Evolutionary conservation across 73 alveolate species (phyloP).

Genomic region (Paramecium caudatum): DNA sequence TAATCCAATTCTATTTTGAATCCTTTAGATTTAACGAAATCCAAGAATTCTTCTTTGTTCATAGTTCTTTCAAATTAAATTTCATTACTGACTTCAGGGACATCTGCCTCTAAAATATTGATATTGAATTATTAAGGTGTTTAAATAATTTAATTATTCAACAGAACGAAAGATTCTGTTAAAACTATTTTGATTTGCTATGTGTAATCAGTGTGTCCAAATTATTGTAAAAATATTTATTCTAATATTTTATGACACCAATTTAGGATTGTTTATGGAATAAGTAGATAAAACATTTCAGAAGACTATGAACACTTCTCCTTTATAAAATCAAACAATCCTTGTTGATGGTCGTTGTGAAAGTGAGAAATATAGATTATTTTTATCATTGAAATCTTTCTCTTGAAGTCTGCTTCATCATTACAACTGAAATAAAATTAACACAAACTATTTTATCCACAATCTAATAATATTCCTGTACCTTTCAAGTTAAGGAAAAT

Average conservation of each 20-base stretch:
- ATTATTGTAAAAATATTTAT: background rate
- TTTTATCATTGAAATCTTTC: background rate
- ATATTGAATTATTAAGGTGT: background rate
- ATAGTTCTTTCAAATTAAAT: background rate
- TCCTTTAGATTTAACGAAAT: background rate
- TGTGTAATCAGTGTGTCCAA: background rate
- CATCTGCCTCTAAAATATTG: background rate
- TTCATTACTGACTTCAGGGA: background rate
- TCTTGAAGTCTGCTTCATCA: background rate
- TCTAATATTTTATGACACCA: constrained; percentile 32
- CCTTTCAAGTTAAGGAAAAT: background rate
- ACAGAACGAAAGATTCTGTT: background rate
- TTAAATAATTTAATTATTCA: too few relatives aligned
- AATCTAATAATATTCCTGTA: constrained; percentile 15
- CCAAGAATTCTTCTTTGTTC: background rate
- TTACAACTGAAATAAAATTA: constrained; percentile 40
- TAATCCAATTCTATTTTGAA: background rate
- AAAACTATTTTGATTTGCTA: background rate
- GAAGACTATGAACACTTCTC: background rate
- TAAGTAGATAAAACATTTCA: background rate
- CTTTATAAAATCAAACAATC: constrained; percentile 12
- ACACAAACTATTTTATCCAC: constrained; percentile 35
- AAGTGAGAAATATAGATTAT: constrained; percentile 49
- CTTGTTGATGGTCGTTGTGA: constrained; percentile 60
- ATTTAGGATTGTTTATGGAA: background rate